Conservation (phyloP, 306 rosid genomes). For the Trifolium dubium region DNA sequence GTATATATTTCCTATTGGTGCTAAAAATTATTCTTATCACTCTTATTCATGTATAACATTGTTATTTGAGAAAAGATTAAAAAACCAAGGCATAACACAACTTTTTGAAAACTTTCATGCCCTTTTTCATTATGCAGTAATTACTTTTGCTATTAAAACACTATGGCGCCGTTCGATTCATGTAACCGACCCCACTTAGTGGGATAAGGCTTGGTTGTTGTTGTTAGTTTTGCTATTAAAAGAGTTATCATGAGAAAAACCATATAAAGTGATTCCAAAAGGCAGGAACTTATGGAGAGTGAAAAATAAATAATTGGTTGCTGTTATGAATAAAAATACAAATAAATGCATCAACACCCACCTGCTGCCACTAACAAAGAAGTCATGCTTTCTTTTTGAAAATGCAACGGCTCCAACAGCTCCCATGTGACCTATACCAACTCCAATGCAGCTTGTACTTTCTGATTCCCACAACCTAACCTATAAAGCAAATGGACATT, state of each 20-base stretch:
- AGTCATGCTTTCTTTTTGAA: constrained; percentile 70
- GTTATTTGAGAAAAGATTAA: constrained; percentile 24
- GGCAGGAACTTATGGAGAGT: constrained; percentile 4
- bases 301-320: constrained; percentile 5
- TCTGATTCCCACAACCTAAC: constrained; percentile 95
- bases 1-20: background rate
- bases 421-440: constrained; percentile 86
- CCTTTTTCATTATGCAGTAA: background rate
- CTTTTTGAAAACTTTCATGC: background rate
- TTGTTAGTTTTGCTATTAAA: constrained; percentile 13
- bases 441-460: constrained; percentile 77
- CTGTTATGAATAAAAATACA: constrained; percentile 1
- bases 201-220: too few relatives aligned
- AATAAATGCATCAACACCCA: constrained; percentile 48
- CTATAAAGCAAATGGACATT: constrained; percentile 50
- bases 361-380: constrained; percentile 98
- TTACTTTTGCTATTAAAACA: constrained; percentile 14
- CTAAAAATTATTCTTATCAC: background rate
- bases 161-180: too few relatives aligned
- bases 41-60: background rate
- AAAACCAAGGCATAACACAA: background rate
- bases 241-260: constrained; percentile 28
- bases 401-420: constrained; percentile 93
- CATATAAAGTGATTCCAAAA: constrained; percentile 16
- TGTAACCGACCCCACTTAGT: too few relatives aligned